Base-by-base conservation (phyloP, 768 basidiomycete species). In the Cystofilobasidium bisporidii region DNA sequence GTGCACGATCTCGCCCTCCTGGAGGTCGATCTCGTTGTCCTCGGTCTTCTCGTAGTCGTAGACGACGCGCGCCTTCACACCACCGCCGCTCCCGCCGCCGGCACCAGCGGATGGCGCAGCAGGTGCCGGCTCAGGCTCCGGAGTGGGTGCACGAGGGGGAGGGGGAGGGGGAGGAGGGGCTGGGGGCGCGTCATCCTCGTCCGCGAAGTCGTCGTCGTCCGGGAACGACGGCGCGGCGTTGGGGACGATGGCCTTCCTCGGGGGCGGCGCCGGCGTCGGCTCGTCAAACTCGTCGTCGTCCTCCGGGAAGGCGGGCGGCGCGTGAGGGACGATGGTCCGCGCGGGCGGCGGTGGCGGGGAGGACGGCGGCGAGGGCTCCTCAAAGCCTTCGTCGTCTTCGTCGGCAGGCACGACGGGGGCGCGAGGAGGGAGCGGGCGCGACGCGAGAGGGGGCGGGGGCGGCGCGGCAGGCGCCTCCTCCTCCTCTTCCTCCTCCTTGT, bases 41-140 rank as follows among this genome's bases (percentile, higher is more conserved):
- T 91, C 89, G 15, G 85, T 55, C 71, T 67, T 83, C 73, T 88
- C 87, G 71, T 93, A 96, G 3, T 87, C 87, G 76, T 85, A 96
- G 26, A 87, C 70, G 3, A 88, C 92, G 59, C 86, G 80, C 0
- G 91, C 92, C 32, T 81, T 81, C n/a, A 83, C 70, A 3, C 88
- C 89, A 73, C 76, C 56, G 12, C 72, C 9, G 30, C 36, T 24
- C 8, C 18, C 9, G 26, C 22, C 53, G 53, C 14, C 32, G 53
- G 33, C 9, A 30, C 36, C 11, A 5, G 60, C 15, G 22, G 60
- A 41, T 22, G 63, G 3, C 4, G 63, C 24, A 36, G 24, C 24
- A 2, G 33, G 30, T 11, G 28, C 50, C n/a, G 48, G 32, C 50
- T 55, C 48, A 33, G 63, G 55, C n/a, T 38, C 50, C 72, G 22